Evolutionary conservation across 352 stramenopile genomes (phyloP).

Genomic region (Phytopythium kandeliae): DNA sequence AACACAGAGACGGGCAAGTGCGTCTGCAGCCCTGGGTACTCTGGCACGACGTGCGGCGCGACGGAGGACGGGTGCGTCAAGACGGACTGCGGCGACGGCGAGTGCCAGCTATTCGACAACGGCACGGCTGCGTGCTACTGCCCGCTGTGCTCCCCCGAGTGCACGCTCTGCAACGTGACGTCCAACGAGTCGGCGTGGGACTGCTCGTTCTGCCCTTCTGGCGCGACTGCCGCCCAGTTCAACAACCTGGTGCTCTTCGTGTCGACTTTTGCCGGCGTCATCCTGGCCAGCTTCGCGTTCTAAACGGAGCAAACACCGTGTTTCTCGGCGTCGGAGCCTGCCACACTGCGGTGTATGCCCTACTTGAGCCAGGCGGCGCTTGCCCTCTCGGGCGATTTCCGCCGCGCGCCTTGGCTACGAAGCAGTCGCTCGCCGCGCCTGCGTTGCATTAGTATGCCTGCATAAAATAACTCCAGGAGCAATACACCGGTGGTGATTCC

Average conservation of each 20-base stretch:
- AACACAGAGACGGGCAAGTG: conserved; percentile 50
- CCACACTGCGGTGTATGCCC: background rate
- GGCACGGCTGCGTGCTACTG: conserved; percentile 43
- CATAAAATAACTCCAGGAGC: conserved; percentile 2
- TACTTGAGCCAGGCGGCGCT: background rate
- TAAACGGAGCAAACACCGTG: conserved; percentile 7
- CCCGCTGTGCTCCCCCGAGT: conserved; percentile 29
- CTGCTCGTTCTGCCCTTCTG: conserved; percentile 29
- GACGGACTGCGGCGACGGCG: conserved; percentile 33
- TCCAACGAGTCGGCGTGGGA: conserved; percentile 22
- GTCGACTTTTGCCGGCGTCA: conserved; percentile 23
- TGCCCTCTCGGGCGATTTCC: background rate
- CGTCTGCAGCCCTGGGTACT: conserved; percentile 39
- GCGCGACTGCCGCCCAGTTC: conserved; percentile 18
- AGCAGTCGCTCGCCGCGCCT: background rate
- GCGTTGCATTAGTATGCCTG: conserved; percentile 5
- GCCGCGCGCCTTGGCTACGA: background rate
- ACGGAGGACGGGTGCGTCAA: conserved; percentile 43
- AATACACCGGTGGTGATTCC: conserved; percentile 3
- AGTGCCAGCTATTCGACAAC: conserved; percentile 37
- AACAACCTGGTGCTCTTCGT: conserved; percentile 32
- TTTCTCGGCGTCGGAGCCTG: background rate
- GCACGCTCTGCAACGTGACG: conserved; percentile 28
- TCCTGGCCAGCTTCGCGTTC: conserved; percentile 32
- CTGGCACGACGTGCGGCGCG: conserved; percentile 40